These are phyloP conservation scores for Pythium diclinum DNA, from an alignment of 352 stramenopile species.

Conservation along the genomic window DNA sequence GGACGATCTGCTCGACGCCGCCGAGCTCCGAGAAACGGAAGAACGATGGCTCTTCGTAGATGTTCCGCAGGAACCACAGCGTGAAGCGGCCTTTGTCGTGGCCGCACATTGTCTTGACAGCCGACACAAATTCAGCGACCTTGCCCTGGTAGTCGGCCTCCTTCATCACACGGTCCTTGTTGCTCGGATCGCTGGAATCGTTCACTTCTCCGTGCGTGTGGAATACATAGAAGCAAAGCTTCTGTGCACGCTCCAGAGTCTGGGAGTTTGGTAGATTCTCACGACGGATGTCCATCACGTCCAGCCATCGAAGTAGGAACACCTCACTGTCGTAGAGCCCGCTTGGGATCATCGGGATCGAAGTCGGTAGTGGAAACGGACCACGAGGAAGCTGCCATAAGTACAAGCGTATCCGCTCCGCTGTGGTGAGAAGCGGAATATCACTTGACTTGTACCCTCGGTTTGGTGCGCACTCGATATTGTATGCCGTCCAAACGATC, in stretches of 20 bases:
- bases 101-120: constrained; percentile 84
- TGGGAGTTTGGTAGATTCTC: constrained; percentile 75
- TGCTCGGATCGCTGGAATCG: constrained; percentile 34
- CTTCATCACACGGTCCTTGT: constrained; percentile 53
- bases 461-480: constrained; percentile 82
- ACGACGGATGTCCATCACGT: constrained; percentile 74
- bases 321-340: constrained; percentile 68
- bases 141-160: constrained; percentile 84
- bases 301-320: constrained; percentile 70
- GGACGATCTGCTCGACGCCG: constrained; percentile 80
- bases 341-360: constrained; percentile 55
- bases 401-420: constrained; percentile 73
- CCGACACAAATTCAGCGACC: constrained; percentile 76
- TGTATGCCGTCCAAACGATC: constrained; percentile 76
- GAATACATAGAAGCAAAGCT: constrained; percentile 81
- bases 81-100: constrained; percentile 85
- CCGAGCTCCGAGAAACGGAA: constrained; percentile 83
- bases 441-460: constrained; percentile 83
- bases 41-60: constrained; percentile 77
- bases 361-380: constrained; percentile 62
- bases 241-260: constrained; percentile 78
- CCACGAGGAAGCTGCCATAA: constrained; percentile 81
- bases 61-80: constrained; percentile 76
- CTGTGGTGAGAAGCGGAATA: constrained; percentile 57
- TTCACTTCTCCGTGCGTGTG: constrained; percentile 75